Percentiles rank a stretch among this genome's conserved stretches.
Evolutionary conservation across 306 rosid genomes (phyloP).

Genomic region (Pyrus betulifolia): DNA sequence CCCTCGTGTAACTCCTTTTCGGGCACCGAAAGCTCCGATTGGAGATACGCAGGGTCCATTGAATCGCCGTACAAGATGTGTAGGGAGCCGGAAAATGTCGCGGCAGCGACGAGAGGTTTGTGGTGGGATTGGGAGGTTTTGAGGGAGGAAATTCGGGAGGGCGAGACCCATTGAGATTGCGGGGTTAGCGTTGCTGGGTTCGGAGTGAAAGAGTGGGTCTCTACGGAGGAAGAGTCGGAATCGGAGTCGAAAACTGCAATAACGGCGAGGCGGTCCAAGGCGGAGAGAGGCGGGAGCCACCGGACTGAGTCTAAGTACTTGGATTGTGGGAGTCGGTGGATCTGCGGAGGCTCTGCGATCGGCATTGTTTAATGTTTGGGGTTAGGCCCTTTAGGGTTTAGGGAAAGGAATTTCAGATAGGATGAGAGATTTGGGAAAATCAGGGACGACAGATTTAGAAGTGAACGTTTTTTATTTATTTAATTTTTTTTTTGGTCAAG

Average conservation of each 20-base stretch:
- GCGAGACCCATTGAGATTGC: conserved; percentile 41
- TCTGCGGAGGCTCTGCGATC: conserved; percentile 36
- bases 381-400: conserved; percentile 5
- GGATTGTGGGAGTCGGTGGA: conserved; percentile 53
- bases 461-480: no score
- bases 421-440: no score
- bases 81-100: conserved; percentile 55
- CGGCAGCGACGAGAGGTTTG: conserved; percentile 49
- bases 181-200: conserved; percentile 32
- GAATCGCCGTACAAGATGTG: conserved; percentile 51
- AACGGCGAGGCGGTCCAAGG: conserved; percentile 58
- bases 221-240: conserved; percentile 43
- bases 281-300: conserved; percentile 67
- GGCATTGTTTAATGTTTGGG: conserved; percentile 35
- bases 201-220: conserved; percentile 42
- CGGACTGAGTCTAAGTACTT: conserved; percentile 74
- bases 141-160: conserved; percentile 68
- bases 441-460: no score
- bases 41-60: conserved; percentile 34
- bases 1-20: conserved; percentile 45
- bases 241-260: conserved; percentile 59
- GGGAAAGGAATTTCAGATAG: no score
- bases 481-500: no score
- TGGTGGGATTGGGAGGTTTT: conserved; percentile 42
- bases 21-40: conserved; percentile 49